Evolutionary conservation across 2,329 filamentous ascomycete genomes (phyloP).

Genomic region (Exophiala oligosperma): DNA sequence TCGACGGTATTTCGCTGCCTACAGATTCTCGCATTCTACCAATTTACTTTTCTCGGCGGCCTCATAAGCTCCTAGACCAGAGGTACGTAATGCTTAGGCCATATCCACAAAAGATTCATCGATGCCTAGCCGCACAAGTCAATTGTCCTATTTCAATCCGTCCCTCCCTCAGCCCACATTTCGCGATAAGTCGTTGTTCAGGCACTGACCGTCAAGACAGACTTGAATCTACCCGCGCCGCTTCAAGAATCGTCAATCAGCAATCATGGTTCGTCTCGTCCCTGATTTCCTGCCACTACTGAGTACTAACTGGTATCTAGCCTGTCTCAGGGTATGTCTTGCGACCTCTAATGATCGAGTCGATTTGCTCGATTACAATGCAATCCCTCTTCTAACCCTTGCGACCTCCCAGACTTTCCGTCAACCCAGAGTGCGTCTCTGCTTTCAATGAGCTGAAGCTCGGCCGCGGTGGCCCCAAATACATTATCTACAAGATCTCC

Average conservation of each 20-base stretch:
- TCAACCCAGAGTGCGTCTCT: conserved; percentile 48
- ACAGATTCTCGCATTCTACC: background rate
- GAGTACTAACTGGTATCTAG: conserved; percentile 18
- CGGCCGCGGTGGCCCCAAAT: conserved; percentile 47
- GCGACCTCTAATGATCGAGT: conserved; percentile 4
- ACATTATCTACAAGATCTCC: conserved; percentile 54
- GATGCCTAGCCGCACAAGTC: background rate
- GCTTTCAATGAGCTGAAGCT: conserved; percentile 50
- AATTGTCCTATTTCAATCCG: background rate
- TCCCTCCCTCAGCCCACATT: background rate
- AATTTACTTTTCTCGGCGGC: background rate
- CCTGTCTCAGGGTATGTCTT: conserved; percentile 31
- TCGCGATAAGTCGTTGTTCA: conserved; percentile 4
- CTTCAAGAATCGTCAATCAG: background rate
- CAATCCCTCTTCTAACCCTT: conserved; percentile 13
- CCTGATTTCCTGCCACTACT: background rate
- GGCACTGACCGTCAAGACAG: conserved; percentile 14
- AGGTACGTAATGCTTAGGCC: conserved; percentile 3
- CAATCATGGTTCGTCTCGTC: conserved; percentile 25
- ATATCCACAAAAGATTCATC: background rate
- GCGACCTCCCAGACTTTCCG: conserved; percentile 40
- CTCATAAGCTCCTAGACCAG: background rate
- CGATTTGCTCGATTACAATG: background rate
- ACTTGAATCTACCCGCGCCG: conserved; percentile 6
- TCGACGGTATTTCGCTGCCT: conserved; percentile 3